phyloP scores from a whole-genome alignment of 2,329 filamentous ascomycete species.

The Thermomyces lanuginosus region DNA sequence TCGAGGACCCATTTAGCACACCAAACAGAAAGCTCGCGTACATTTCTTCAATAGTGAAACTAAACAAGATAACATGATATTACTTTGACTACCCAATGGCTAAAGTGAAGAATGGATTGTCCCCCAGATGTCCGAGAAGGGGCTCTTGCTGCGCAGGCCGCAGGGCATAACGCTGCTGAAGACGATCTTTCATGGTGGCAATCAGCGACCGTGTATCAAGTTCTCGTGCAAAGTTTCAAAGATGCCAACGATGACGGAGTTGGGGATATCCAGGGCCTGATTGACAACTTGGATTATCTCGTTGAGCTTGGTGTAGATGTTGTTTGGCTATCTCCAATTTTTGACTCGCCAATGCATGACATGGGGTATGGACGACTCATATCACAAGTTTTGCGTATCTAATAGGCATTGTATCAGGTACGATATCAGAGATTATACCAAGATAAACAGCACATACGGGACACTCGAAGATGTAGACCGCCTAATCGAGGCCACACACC shows the following conservation, averaged over 20 bases:
- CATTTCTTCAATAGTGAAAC: neutral
- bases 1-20: too few relatives aligned
- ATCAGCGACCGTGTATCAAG: conserved; percentile 18
- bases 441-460: conserved; percentile 33
- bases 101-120: conserved; percentile 2
- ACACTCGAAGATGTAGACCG: conserved; percentile 31
- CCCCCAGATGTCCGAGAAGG: conserved; percentile 3
- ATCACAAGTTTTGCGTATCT: conserved; percentile 1
- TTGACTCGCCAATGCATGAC: conserved; percentile 32
- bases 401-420: conserved; percentile 5
- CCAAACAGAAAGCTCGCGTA: neutral
- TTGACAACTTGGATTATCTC: conserved; percentile 17
- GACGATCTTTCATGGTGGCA: conserved; percentile 22
- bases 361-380: conserved; percentile 34
- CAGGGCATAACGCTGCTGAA: conserved; percentile 5
- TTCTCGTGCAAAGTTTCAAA: conserved; percentile 19
- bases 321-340: conserved; percentile 32
- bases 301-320: conserved; percentile 14
- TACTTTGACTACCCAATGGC: neutral
- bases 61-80: neutral
- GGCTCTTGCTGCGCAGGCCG: neutral
- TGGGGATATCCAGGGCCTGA: conserved; percentile 18
- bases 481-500: conserved; percentile 27
- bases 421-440: conserved; percentile 39
- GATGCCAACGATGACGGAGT: conserved; percentile 20